Percentiles rank a stretch among this genome's conserved stretches.
Evolutionary conservation across 2,329 filamentous ascomycete species (phyloP).

Genomic region (Fusarium hainanense): DNA sequence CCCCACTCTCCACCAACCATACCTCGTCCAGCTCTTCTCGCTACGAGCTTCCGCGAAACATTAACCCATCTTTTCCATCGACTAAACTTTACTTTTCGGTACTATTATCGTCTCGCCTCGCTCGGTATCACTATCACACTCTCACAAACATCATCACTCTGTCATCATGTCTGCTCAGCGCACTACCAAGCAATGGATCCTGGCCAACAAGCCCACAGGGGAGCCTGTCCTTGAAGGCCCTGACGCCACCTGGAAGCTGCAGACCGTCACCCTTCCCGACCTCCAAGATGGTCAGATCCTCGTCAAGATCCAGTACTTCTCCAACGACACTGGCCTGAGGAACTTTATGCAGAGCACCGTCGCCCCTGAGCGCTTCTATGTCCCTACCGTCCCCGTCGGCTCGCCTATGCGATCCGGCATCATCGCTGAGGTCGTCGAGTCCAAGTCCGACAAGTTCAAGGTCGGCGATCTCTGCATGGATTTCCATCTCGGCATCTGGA

Average conservation of each 20-base stretch:
- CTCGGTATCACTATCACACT: neutral
- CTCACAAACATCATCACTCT: neutral
- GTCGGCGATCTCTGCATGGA: conserved; percentile 45
- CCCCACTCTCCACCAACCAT: conserved; percentile 5
- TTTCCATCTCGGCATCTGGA: conserved; percentile 47
- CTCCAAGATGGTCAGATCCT: conserved; percentile 46
- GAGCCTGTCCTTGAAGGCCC: conserved; percentile 43
- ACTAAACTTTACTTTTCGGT: neutral
- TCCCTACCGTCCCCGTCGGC: conserved; percentile 45
- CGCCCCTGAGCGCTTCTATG: conserved; percentile 45
- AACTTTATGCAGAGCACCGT: conserved; percentile 47
- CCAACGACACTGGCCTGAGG: conserved; percentile 46
- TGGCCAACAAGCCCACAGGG: conserved; percentile 43
- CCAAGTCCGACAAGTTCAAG: conserved; percentile 42
- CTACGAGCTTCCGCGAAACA: conserved; percentile 11
- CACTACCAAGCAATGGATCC: conserved; percentile 49
- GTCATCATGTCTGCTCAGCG: conserved; percentile 39
- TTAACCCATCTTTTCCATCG: neutral
- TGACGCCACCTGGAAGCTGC: conserved; percentile 45
- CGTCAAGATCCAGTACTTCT: conserved; percentile 45
- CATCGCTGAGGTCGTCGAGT: conserved; percentile 47
- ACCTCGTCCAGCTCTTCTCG: neutral
- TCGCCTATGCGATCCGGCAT: conserved; percentile 46
- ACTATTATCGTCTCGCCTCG: neutral
- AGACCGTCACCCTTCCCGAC: conserved; percentile 40